These are phyloP conservation scores for Pleurotus salmoneostramineus DNA, from an alignment of 768 basidiomycete genomes.

Conservation along the genomic window DNA sequence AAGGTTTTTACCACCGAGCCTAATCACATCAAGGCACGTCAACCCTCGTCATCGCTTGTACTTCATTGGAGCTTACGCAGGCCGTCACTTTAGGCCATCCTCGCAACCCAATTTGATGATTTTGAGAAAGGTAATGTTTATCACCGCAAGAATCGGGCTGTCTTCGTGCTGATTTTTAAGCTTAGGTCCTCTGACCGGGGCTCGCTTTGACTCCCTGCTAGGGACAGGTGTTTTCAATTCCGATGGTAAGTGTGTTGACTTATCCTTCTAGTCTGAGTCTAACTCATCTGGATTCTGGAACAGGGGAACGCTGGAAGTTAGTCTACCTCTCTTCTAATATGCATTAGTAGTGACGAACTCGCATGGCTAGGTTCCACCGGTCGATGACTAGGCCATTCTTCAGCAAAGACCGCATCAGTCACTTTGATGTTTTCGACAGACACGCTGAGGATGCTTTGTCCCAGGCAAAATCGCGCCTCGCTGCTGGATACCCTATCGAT, in stretches of 20 bases:
- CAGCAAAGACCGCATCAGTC: constrained; percentile 51
- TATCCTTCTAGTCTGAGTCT: background rate
- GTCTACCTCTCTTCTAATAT: constrained; percentile 5
- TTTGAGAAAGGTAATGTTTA: constrained; percentile 35
- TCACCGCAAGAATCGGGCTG: background rate
- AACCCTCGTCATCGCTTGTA: background rate
- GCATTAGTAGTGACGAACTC: too few species aligned
- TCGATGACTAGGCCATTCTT: constrained; percentile 72
- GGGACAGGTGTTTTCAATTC: constrained; percentile 60
- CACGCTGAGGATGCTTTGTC: constrained; percentile 44
- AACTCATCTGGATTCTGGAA: background rate
- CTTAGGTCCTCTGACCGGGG: constrained; percentile 20
- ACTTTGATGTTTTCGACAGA: constrained; percentile 60
- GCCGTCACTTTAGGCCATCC: constrained; percentile 25
- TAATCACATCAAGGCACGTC: constrained; percentile 37
- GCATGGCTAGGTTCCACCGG: constrained; percentile 22
- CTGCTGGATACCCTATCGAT: constrained; percentile 48
- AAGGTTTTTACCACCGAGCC: constrained; percentile 42
- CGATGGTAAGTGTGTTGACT: constrained; percentile 36
- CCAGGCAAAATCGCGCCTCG: constrained; percentile 38
- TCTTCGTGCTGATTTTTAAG: background rate
- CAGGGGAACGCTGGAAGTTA: constrained; percentile 73
- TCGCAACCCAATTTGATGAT: constrained; percentile 44
- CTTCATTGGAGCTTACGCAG: background rate
- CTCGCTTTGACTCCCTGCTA: constrained; percentile 31